A percentile compares a stretch with the other conserved stretches of the same genome.
Conservation (phyloP, 2,329 filamentous ascomycete species). For the Trichophyton simii region DNA sequence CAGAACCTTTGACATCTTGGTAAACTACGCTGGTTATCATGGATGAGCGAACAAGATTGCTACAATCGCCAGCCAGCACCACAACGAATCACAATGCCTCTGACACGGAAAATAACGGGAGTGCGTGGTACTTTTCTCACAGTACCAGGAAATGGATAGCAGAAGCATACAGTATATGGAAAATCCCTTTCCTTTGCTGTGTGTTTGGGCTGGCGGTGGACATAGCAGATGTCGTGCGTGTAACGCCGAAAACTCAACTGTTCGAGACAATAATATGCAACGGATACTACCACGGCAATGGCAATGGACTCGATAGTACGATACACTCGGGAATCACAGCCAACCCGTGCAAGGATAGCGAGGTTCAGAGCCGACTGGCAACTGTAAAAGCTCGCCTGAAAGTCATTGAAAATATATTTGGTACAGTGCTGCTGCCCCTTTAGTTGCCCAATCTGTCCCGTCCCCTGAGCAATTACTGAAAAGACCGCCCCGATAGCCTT, state of each 20-base stretch:
- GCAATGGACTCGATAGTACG: not conserved
- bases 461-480: not conserved
- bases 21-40: not conserved
- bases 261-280: conserved; percentile 3
- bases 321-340: not conserved
- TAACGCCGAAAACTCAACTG: not conserved
- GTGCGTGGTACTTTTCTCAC: not conserved
- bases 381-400: not conserved
- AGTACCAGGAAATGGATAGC: not conserved
- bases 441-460: not conserved
- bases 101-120: not conserved
- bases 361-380: not conserved
- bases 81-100: not conserved
- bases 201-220: not conserved
- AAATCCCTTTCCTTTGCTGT: not conserved
- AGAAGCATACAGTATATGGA: not conserved
- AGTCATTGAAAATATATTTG: conserved; percentile 1
- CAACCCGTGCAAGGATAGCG: not conserved
- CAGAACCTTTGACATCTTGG: too few species aligned
- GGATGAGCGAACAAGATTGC: not conserved
- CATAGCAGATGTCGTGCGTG: not conserved
- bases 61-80: not conserved
- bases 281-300: not conserved
- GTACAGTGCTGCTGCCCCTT: not conserved
- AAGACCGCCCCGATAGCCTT: not conserved